A percentile compares a stretch with the other conserved stretches of the same genome.
These are phyloP conservation scores for Ceratocystis huliohia DNA, from an alignment of 2,329 filamentous ascomycete species.

Conservation along the genomic window DNA sequence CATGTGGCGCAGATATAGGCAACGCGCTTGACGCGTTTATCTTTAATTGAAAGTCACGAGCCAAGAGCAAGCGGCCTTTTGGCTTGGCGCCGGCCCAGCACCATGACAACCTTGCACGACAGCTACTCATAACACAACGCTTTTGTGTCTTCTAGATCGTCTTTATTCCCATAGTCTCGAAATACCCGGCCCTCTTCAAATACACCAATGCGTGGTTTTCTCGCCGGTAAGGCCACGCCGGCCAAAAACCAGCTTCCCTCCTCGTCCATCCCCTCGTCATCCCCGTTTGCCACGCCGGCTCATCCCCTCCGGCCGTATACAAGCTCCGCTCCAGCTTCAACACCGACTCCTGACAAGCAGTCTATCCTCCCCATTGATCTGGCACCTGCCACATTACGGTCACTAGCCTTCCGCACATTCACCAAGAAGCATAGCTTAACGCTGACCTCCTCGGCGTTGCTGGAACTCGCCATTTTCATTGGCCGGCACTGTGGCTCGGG, in stretches of 20 bases:
- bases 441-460: constrained; percentile 72
- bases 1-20: constrained; percentile 4
- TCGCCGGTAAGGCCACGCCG: constrained; percentile 21
- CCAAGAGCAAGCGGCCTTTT: neutral
- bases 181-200: neutral
- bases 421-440: constrained; percentile 97
- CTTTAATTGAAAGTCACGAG: constrained; percentile 16
- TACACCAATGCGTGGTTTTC: constrained; percentile 20
- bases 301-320: constrained; percentile 61
- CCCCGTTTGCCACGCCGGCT: constrained; percentile 76
- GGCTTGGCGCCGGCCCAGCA: neutral
- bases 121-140: neutral
- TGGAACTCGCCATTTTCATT: constrained; percentile 76
- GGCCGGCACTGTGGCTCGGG: constrained; percentile 86
- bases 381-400: constrained; percentile 72
- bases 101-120: neutral
- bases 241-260: constrained; percentile 27
- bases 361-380: constrained; percentile 79
- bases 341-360: constrained; percentile 19
- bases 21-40: constrained; percentile 16
- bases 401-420: constrained; percentile 86
- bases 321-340: constrained; percentile 29
- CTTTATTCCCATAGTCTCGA: neutral
- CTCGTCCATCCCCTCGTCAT: constrained; percentile 70
- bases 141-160: neutral